Evolutionary conservation across 2,329 filamentous ascomycete species (phyloP), one percentile per base, ranked within the genome.

Genomic region (Endoconidiophora polonica): DNA sequence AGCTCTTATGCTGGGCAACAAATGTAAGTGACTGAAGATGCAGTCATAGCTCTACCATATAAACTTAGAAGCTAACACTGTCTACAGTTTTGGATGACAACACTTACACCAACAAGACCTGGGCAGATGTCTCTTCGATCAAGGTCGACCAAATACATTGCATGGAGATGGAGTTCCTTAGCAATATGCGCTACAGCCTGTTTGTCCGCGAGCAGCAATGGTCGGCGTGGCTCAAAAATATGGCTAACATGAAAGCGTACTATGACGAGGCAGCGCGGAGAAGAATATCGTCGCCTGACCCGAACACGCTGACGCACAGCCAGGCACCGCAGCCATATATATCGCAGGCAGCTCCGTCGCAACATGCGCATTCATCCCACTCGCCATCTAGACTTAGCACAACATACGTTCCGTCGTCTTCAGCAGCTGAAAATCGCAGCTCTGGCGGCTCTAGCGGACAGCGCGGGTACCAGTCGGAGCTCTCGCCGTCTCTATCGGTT

Each of bases 91-190:
- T 98, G 58, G 91, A 98, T 61, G 91, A 98, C 64, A 98, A 96
- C 63, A 96, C 91, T 0, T 98, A 98, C 66, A 96, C 91, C 37
- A 98, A 98, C 69, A 95, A 96, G 70, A 98, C 91, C 0, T 98
- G 91, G 91, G 91, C 90, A 2, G 91, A 98, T 59, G 91, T 98
- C 9, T 96, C 91, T 1, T 84, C 85, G 42, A 94, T 98, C 54
- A 80, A 85, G 1, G 90, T 96, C 10, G 79, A 83, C 54, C 91
- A 98, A 65, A 94, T 98, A 47, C 91, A 98, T 62, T 83, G 95
- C 42, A 98, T 98, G 91, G 91, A 98, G 63, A 91, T 98, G n/a
- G 91, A 98, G 63, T 98, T 98, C 59, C 70, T 98, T 55, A 95
- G 90, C 70, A 96, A 96, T 65, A 94, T 98, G 81, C 79, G 90